Conservation (phyloP, 140 eudicot genomes). For the Senecio squalidus region DNA sequence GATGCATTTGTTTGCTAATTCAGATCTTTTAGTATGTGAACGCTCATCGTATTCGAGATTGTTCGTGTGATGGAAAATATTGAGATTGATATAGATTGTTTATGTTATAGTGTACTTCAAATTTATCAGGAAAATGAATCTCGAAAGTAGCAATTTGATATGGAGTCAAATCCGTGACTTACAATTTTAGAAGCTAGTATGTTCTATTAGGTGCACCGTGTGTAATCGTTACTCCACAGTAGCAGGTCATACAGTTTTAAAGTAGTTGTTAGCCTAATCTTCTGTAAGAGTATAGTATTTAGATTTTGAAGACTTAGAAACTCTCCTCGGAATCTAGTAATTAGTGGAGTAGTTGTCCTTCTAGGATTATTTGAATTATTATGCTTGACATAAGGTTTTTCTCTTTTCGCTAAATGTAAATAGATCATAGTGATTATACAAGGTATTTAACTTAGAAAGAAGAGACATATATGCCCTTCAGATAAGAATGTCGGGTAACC, state of each 20-base stretch:
- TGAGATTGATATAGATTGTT: constrained; percentile 1
- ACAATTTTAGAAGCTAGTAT: background rate
- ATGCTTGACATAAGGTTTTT: background rate
- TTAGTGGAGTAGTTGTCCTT: too few species aligned
- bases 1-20: background rate
- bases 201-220: background rate
- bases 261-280: background rate
- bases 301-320: background rate
- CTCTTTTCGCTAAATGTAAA: background rate
- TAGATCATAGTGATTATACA: background rate
- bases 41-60: background rate
- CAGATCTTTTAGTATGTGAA: background rate
- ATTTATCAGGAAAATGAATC: constrained; percentile 3
- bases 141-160: constrained; percentile 1
- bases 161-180: constrained; percentile 6
- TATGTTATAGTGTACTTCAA: constrained; percentile 1
- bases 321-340: background rate
- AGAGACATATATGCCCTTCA: background rate
- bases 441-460: background rate
- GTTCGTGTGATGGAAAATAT: constrained; percentile 1
- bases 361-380: background rate
- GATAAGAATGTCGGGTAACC: too few species aligned
- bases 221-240: background rate
- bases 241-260: background rate
- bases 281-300: background rate